A percentile compares a stretch with the other conserved stretches of the same genome.
phyloP scores from a whole-genome alignment of 805 yeast genomes.

The Yarrowia sp. region DNA sequence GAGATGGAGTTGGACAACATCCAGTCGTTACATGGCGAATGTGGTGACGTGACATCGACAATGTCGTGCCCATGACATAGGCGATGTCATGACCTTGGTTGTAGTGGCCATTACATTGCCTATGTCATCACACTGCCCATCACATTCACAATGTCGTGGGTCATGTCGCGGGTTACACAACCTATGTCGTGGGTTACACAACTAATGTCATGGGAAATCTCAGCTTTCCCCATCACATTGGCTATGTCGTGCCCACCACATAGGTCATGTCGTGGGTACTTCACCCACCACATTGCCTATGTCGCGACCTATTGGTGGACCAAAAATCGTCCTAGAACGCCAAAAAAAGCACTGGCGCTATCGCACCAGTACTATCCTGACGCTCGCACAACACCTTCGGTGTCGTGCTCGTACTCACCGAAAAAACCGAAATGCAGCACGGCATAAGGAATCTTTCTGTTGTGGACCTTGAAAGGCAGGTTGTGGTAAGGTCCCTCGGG shows the following conservation, averaged over 20 bases:
- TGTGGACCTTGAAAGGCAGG: conserved; percentile 92
- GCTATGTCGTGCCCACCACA: background rate
- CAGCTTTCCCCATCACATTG: background rate
- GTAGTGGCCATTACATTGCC: background rate
- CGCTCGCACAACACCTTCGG: no score
- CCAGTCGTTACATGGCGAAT: no score
- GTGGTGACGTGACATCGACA: background rate
- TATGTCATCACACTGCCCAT: no score
- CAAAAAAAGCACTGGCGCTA: no score
- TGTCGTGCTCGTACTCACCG: conserved; percentile 51
- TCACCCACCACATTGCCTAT: background rate
- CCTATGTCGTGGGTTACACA: background rate
- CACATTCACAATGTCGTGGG: no score
- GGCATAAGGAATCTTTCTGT: conserved; percentile 89
- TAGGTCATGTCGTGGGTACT: background rate
- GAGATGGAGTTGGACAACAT: background rate
- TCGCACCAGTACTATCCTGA: no score
- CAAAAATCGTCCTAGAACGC: no score
- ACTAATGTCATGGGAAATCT: background rate
- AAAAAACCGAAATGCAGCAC: conserved; percentile 81
- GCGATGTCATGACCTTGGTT: background rate
- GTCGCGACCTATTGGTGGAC: background rate
- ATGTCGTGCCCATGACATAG: background rate
- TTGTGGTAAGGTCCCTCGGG: conserved; percentile 88
- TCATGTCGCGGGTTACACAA: background rate